These are phyloP conservation scores for Penicillium paneum DNA, from an alignment of 2,329 filamentous ascomycete genomes.

Conservation along the genomic window DNA sequence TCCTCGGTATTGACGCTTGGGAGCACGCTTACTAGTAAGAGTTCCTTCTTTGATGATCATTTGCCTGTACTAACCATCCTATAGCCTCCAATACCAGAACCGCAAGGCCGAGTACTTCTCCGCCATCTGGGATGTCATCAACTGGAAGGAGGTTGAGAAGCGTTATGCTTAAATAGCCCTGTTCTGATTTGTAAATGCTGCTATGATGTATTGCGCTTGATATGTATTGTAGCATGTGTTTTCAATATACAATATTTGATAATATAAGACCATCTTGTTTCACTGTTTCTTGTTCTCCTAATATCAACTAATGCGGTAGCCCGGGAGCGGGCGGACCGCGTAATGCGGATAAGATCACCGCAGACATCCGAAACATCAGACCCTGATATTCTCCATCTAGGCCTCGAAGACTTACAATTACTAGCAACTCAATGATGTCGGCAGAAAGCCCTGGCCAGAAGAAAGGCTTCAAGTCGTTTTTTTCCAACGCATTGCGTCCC, in stretches of 20 bases:
- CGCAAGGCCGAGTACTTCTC: constrained; percentile 94
- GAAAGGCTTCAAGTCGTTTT: constrained; percentile 30
- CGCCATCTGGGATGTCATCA: constrained; percentile 90
- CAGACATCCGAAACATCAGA: constrained; percentile 4
- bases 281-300: background rate
- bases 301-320: background rate
- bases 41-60: background rate
- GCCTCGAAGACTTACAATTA: background rate
- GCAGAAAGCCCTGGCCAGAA: constrained; percentile 33
- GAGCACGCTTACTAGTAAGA: constrained; percentile 86
- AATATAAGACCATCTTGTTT: background rate
- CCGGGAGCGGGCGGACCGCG: constrained; percentile 13
- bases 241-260: constrained; percentile 4
- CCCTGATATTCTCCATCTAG: constrained; percentile 1
- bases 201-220: constrained; percentile 5
- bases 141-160: constrained; percentile 87
- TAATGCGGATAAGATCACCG: constrained; percentile 1
- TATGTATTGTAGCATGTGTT: constrained; percentile 21
- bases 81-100: constrained; percentile 85
- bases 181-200: constrained; percentile 8
- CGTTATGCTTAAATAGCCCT: constrained; percentile 56
- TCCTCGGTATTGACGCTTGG: constrained; percentile 91
- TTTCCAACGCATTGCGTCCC: constrained; percentile 31
- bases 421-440: constrained; percentile 22
- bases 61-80: constrained; percentile 17